Evolutionary conservation across 352 stramenopile species (phyloP).

Genomic region (Achlya hypogyna): DNA sequence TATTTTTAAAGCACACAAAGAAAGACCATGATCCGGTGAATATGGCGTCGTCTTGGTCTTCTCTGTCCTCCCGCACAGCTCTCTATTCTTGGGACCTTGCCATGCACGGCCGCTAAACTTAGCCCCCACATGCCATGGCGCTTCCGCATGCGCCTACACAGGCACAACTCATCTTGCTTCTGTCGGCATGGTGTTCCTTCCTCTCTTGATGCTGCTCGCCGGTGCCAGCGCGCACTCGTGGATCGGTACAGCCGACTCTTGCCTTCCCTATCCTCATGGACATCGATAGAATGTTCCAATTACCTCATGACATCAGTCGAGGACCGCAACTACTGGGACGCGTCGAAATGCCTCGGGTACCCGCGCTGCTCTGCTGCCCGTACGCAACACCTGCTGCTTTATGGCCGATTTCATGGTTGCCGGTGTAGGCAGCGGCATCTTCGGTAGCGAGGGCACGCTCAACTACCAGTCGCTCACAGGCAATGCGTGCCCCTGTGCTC

Average conservation of each 20-base stretch:
- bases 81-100: background rate
- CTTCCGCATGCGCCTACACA: background rate
- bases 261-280: background rate
- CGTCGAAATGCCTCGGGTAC: constrained; percentile 20
- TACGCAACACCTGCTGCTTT: constrained; percentile 10
- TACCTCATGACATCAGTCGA: constrained; percentile 23
- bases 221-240: background rate
- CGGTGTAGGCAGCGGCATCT: constrained; percentile 12
- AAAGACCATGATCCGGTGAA: too few species aligned
- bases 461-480: constrained; percentile 19
- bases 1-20: background rate
- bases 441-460: constrained; percentile 28
- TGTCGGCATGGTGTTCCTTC: background rate
- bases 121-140: background rate
- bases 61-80: too few species aligned
- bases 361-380: constrained; percentile 22
- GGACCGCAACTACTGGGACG: constrained; percentile 24
- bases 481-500: constrained; percentile 24
- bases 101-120: background rate
- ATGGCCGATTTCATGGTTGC: background rate
- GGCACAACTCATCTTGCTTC: background rate
- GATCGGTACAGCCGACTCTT: constrained; percentile 4
- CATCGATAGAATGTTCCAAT: constrained; percentile 34
- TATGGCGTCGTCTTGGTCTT: too few species aligned
- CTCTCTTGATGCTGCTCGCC: background rate